phyloP scores from a whole-genome alignment of 371 early-diverging fungal genomes.

The Mortierella sp. region DNA sequence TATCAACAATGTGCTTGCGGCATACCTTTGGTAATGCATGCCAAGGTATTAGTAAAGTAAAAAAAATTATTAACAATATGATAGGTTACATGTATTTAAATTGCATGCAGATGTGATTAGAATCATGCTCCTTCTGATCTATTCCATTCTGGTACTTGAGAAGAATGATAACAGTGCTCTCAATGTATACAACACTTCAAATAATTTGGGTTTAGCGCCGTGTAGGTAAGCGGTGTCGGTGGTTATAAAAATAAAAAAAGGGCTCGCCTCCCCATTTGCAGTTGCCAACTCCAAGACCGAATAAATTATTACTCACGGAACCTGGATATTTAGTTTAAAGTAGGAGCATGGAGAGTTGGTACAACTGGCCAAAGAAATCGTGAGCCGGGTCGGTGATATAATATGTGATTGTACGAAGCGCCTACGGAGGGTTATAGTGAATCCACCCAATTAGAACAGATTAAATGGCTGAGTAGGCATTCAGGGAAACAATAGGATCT shows the following conservation, averaged over 20 bases:
- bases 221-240: neutral
- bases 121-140: too few species aligned
- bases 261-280: neutral
- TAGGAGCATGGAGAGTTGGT: neutral
- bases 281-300: neutral
- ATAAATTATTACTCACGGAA: constrained; percentile 6
- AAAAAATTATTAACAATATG: too few species aligned
- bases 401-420: constrained; percentile 11
- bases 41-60: neutral
- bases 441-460: neutral
- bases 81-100: too few species aligned
- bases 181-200: too few species aligned
- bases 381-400: constrained; percentile 29
- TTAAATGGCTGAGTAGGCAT: neutral
- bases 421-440: neutral
- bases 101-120: too few species aligned
- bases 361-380: constrained; percentile 15
- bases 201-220: too few species aligned
- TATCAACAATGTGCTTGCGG: neutral
- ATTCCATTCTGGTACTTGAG: too few species aligned
- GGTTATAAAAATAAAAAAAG: neutral
- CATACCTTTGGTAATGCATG: too few species aligned
- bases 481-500: neutral
- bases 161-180: too few species aligned
- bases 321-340: neutral